Base-by-base conservation (phyloP, 208 protist species). In the Leptomonas pyrrhocoris region DNA sequence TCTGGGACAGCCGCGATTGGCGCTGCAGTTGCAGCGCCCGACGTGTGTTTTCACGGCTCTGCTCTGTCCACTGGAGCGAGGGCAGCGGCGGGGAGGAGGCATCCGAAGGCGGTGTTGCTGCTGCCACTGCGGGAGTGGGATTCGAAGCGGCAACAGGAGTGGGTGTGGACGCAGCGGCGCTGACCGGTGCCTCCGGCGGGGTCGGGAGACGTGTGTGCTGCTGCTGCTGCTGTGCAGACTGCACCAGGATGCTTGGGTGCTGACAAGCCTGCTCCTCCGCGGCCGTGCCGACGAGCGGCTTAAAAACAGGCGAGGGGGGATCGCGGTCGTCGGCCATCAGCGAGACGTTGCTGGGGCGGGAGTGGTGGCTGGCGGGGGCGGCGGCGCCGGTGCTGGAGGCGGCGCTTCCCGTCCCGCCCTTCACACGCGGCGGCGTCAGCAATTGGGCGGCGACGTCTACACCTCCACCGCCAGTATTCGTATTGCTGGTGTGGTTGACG, bases 1-100 rank as follows among this genome's bases (percentile, higher is more conserved):
- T 59, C 19, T 67, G 38, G 3, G 72, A 77, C 12, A 77, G 61
- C 18, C 65, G 66, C 4, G 59, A 53, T 27, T 62, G 63, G 19
- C 50, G 55, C 40, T 63, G 64, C 59, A 84, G 61, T 25, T 80
- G 67, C 13, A 65, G 19, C 4, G 74, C 79, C 12, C 74, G 68
- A 6, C 56, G 64, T 2, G 67, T 28, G 66, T 84, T 84, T 2
- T 84, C 65, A 19, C 67, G 72, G 53, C 74, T 80, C 65, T 77
- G 72, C 48, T 77, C 72, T 38, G 64, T 27, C 72, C 64, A 68
- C 70, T 54, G 46, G 23, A 45, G n/a, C 19, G 54, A 45, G 6
- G 54, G 34, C 54, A 27, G n/a, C 30, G 31, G 19, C 59, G 58
- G 31, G 7, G 46, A n/a, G n/a, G n/a, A n/a, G n/a, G n/a, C n/a